phyloP scores from a whole-genome alignment of 2,329 filamentous ascomycete genomes.

The Cladosporium sp. region DNA sequence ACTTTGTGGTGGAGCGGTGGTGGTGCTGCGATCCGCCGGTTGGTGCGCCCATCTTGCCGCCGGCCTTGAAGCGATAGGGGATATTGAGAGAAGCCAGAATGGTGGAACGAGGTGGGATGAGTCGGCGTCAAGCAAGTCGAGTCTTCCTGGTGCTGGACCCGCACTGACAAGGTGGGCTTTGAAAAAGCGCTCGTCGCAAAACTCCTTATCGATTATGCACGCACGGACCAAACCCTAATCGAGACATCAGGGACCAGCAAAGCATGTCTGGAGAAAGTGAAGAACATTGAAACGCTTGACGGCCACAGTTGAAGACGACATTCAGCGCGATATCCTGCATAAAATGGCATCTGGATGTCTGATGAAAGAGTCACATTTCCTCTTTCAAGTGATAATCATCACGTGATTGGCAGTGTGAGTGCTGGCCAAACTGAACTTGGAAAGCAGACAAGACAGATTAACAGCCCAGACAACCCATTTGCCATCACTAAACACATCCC shows the following conservation, averaged over 20 bases:
- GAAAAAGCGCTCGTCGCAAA: constrained; percentile 12
- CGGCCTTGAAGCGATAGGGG: constrained; percentile 86
- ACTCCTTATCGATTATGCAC: constrained; percentile 14
- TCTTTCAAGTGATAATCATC: not conserved
- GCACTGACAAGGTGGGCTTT: constrained; percentile 12
- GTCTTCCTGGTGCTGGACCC: constrained; percentile 2
- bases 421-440: not conserved
- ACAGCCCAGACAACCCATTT: too few relatives aligned
- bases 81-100: constrained; percentile 22
- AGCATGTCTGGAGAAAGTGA: not conserved
- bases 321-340: not conserved
- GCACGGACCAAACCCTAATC: not conserved
- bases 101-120: not conserved
- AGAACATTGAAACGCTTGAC: too few relatives aligned
- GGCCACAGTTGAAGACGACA: too few relatives aligned
- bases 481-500: not conserved
- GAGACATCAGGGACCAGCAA: not conserved
- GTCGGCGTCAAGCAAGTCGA: not conserved
- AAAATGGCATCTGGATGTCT: not conserved
- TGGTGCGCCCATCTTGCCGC: constrained; percentile 41
- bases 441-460: not conserved
- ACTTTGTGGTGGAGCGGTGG: constrained; percentile 90
- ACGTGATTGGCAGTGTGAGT: not conserved
- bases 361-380: rapidly evolving
- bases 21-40: constrained; percentile 63